These are phyloP conservation scores for Vitis vinifera DNA, from an alignment of 164 flowering plant genomes.

Conservation along the genomic window ASM3070453v1 NC_081817.1:1363001-1363500, in stretches of 20 bases:
- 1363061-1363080: constrained; percentile 40
- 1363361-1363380: constrained; percentile 69
- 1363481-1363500: background rate
- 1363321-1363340: background rate
- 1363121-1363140: constrained; percentile 74
- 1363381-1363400: constrained; percentile 51
- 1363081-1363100: constrained; percentile 64
- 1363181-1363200: background rate
- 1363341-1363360: constrained; percentile 72
- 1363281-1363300: no score
- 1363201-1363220: background rate
- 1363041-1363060: constrained; percentile 8
- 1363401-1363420: constrained; percentile 74
- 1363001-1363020: no score
- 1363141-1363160: constrained; percentile 28
- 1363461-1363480: constrained; percentile 72
- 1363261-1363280: background rate
- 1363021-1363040: background rate
- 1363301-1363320: background rate
- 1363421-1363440: constrained; percentile 99
- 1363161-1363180: background rate
- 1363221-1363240: background rate
- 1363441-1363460: constrained; percentile 94
- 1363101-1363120: constrained; percentile 72
- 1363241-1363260: background rate